Evolutionary conservation across 1,139 yeast species (phyloP), one percentile per base, ranked within the genome.

Genomic region (Yamadazyma atlantica): DNA sequence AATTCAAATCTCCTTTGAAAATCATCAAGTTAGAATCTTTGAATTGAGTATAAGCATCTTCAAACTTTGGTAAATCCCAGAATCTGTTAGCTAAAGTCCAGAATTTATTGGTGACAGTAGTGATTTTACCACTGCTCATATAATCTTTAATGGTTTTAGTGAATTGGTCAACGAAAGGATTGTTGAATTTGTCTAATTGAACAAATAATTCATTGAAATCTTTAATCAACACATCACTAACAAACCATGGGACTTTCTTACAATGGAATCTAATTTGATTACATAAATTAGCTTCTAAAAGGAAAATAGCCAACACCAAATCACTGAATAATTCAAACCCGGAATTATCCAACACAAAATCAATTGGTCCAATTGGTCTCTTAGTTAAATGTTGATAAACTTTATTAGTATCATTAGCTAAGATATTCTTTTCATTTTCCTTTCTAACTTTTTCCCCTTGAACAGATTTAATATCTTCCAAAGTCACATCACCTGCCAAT

Each of bases 271-370:
- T 83, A 43, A 92, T 78, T 37, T 75, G 66, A 18, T 69, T 63
- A 13, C 80, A 82, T 29, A 90, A 60, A 17, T 76, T 73, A 13
- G 88, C 65, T 51, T 90, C 95, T 32, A 94, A 69, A 40, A 89
- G 64, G 59, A 88, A 89, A 38, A 88, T 66, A 1, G 85, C 74
- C 40, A 90, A 72, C 36, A 85, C 72, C 53, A 92, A 67, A 60
- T 92, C 99, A 29, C 97, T 88, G 60, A 82, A 92, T 32, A 92
- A 74, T 62, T 92, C 99, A 56, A 92, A 92, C 0, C 98, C 97
- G 3, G 97, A 83, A 61, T 92, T 92, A 63, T 92, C 99, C 45
- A 94, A 74, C 7, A 92, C 88, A 54, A 94, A 73, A 59, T 92
- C 98, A 41, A 92, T 72, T 10, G 23, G 17, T 1, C 43, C 43